Conservation (phyloP, 108 stramenopile genomes). For the Stephanodiscus minutulus region DNA sequence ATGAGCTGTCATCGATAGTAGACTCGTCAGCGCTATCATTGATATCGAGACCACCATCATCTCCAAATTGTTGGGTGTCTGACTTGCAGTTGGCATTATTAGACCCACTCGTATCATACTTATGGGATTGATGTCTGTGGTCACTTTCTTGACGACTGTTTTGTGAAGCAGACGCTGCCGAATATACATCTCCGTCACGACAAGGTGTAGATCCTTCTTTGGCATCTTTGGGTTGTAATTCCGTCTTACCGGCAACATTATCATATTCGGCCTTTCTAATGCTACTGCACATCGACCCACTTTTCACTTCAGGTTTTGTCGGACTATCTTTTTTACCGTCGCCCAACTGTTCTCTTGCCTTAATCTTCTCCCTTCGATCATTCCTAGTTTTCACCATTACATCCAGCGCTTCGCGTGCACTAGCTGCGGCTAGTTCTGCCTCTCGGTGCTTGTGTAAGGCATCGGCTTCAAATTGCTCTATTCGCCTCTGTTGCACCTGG, state of each 20-base stretch:
- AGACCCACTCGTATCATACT: background rate
- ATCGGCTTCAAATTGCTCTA: conserved; percentile 33
- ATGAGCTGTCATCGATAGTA: background rate
- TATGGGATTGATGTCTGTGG: no score
- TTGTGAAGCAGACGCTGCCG: conserved; percentile 26
- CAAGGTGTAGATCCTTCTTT: background rate
- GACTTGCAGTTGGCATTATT: background rate
- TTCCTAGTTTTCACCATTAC: conserved; percentile 21
- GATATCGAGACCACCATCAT: background rate
- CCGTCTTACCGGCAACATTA: background rate
- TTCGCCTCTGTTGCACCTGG: background rate
- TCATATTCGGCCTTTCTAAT: background rate
- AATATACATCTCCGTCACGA: background rate
- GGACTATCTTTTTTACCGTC: background rate
- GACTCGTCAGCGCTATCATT: background rate
- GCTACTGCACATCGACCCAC: no score
- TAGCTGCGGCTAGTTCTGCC: conserved; percentile 28
- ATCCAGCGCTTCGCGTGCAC: conserved; percentile 31
- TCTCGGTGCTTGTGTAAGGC: conserved; percentile 34
- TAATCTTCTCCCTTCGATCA: conserved; percentile 4
- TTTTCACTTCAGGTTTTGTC: background rate
- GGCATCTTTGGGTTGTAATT: background rate
- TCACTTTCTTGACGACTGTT: background rate
- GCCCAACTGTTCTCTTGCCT: background rate
- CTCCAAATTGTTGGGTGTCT: conserved; percentile 2